A percentile compares a stretch with the other conserved stretches of the same genome.
Evolutionary conservation across 1,284 basidiomycete species (phyloP).

Genomic region (Mrakiaceae sp.): DNA sequence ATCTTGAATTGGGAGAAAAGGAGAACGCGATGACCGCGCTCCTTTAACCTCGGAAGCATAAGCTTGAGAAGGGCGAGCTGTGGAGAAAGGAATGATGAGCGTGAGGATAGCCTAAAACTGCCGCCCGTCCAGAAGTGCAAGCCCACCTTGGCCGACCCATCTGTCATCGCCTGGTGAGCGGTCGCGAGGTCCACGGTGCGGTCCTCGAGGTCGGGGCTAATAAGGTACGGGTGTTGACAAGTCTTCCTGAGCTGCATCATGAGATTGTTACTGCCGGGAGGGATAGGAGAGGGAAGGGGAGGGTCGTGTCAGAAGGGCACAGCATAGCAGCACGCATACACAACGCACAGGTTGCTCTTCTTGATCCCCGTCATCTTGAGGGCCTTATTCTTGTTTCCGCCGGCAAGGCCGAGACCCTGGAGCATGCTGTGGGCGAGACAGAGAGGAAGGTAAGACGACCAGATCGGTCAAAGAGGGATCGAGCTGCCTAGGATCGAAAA

Average conservation of each 20-base stretch:
- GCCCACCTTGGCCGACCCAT: slow-evolving; percentile 62
- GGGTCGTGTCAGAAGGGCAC: neutral
- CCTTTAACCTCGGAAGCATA: slow-evolving; percentile 76
- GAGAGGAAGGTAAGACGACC: neutral
- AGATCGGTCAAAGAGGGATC: neutral
- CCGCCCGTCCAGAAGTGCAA: slow-evolving; percentile 22
- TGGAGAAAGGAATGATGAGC: slow-evolving; percentile 23
- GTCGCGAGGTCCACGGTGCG: slow-evolving; percentile 48
- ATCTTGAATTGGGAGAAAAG: slow-evolving; percentile 94
- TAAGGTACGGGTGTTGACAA: slow-evolving; percentile 79
- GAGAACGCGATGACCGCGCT: slow-evolving; percentile 83
- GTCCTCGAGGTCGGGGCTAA: slow-evolving; percentile 70
- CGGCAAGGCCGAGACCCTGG: slow-evolving; percentile 34
- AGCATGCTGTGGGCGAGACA: slow-evolving; percentile 43
- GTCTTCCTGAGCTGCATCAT: slow-evolving; percentile 64
- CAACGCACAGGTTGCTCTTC: slow-evolving; percentile 19
- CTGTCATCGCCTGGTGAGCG: slow-evolving; percentile 66
- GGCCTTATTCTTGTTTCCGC: neutral
- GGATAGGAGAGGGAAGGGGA: slow-evolving; percentile 7
- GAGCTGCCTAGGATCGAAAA: slow-evolving; percentile 4
- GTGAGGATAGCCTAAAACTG: neutral
- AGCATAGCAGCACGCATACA: slow-evolving; percentile 9
- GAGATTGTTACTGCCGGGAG: slow-evolving; percentile 51
- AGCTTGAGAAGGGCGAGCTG: slow-evolving; percentile 65
- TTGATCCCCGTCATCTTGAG: slow-evolving; percentile 17